A percentile compares a stretch with the other conserved stretches of the same genome.
Conservation (phyloP, 192 early-diverging fungal species). For the Podila verticillata region DNA sequence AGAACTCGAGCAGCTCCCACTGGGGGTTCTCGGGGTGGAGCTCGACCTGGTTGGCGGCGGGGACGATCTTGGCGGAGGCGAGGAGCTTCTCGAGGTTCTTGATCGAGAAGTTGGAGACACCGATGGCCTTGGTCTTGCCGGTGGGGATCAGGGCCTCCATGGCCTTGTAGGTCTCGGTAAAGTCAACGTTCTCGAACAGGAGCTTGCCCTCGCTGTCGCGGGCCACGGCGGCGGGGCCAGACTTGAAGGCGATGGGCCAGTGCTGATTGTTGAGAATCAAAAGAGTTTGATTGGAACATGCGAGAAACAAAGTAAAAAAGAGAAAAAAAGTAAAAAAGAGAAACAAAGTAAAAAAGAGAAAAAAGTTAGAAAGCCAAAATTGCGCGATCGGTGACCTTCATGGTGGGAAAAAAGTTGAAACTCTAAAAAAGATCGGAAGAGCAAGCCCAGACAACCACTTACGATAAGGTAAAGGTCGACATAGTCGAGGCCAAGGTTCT, state of each 20-base stretch:
- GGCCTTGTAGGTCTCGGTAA: conserved; percentile 80
- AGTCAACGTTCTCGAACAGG: conserved; percentile 59
- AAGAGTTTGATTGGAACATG: neutral
- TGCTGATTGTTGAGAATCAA: conserved; percentile 58
- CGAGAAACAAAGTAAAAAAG: neutral
- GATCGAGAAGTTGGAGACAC: conserved; percentile 85
- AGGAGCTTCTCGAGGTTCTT: conserved; percentile 74
- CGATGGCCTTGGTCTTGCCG: conserved; percentile 81
- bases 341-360: neutral
- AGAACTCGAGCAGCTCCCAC: conserved; percentile 77
- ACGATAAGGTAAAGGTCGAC: conserved; percentile 79
- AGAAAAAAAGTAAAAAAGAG: neutral
- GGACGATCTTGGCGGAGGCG: conserved; percentile 69
- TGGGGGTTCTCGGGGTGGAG: conserved; percentile 81
- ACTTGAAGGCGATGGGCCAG: conserved; percentile 78
- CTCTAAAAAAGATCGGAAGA: neutral
- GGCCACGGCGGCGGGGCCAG: conserved; percentile 1
- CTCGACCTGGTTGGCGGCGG: conserved; percentile 90
- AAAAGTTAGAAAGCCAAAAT: no score
- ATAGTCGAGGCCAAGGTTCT: conserved; percentile 77
- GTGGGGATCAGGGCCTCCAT: conserved; percentile 82
- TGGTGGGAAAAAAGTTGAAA: neutral
- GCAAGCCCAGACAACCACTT: neutral
- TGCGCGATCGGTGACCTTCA: no score
- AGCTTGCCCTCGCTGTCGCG: conserved; percentile 50